phyloP scores from a whole-genome alignment of 2,329 filamentous ascomycete species.

The Teratosphaeria pseudoeucalypti region DNA sequence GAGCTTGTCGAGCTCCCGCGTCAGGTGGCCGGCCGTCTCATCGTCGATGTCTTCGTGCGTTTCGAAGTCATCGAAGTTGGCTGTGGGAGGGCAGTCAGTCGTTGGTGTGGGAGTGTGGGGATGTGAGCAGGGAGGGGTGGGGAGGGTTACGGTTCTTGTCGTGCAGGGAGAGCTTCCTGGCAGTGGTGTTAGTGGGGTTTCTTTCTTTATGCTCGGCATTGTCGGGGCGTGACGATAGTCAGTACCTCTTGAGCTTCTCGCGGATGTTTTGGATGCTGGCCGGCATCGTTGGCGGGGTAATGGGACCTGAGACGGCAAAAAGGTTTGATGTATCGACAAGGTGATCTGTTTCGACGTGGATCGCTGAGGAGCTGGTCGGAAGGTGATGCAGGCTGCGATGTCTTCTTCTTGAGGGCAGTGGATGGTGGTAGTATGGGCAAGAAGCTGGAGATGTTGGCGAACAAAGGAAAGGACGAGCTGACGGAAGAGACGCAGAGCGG shows the following conservation, averaged over 20 bases:
- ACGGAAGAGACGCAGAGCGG: not conserved
- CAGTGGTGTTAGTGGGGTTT: not conserved
- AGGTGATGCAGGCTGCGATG: not conserved
- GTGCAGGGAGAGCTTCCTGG: slow-evolving; percentile 26
- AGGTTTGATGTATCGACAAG: not conserved
- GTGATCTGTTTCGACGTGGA: not conserved
- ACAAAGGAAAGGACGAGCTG: not conserved
- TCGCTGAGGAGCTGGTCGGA: not conserved
- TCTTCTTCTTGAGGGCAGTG: not conserved
- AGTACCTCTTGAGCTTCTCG: slow-evolving; percentile 23
- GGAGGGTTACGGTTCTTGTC: slow-evolving; percentile 25
- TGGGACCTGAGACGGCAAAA: not conserved
- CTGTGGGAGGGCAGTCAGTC: not conserved
- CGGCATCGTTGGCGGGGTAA: not conserved
- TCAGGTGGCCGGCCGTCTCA: slow-evolving; percentile 26
- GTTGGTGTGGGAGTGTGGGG: not conserved
- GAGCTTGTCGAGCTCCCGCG: slow-evolving; percentile 25
- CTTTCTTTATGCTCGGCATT: too few relatives aligned
- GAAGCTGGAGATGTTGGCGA: not conserved
- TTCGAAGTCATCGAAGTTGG: slow-evolving; percentile 19
- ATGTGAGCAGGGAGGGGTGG: not conserved
- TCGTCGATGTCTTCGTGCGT: slow-evolving; percentile 27
- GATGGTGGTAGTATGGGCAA: not conserved
- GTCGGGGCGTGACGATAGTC: too few relatives aligned
- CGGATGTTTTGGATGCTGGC: slow-evolving; percentile 26